Base-by-base conservation (phyloP, 805 yeast genomes). In the Zygosaccharomyces lentus region DNA sequence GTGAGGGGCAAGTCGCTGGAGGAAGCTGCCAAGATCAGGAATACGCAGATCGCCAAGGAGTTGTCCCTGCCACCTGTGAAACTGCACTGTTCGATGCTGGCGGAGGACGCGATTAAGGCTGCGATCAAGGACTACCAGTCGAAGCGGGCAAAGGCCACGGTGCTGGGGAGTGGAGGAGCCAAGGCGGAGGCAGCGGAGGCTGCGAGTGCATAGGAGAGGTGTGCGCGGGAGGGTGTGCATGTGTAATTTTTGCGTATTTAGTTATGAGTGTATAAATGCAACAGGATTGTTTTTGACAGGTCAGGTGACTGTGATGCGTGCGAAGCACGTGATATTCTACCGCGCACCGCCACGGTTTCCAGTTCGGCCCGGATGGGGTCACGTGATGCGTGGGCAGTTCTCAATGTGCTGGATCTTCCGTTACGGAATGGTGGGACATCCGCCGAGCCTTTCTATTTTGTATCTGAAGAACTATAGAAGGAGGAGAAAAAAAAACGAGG, bases 21-120 rank as follows among this genome's bases (percentile, higher is more conserved):
- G 43, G 97, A 93, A 64, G 98, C 98, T 17, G 82, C 88, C 47
- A 77, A 80, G 68, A 86, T 93, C 67, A 93, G 91, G 69, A 93
- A 93, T 71, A 87, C 96, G 6, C 83, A 83, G 49, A 93, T 93
- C 58, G 99, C 99, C 40, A 85, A 86, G 68, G 99, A 93, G 68
- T 76, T 93, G 59, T 81, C 91, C 48, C 76, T 93, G 59, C 99
- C 99, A 16, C 99, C 99, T 1, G 98, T 93, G 46, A 93, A 93
- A 68, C 76, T 93, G 59, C 99, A 93, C 67, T 93, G 99, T 68
- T 88, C 96, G 13, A 93, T 93, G 99, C 76, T 93, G 61, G 99
- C 99, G 13, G 99, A 93, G 69, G 99, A 93, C 62, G 99, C 99
- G 42, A 93, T 93, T 68, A 91, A 93, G 76, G 82, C 90, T 43